phyloP scores from a whole-genome alignment of 2,329 filamentous ascomycete genomes.

The Venturia nashicola region DNA sequence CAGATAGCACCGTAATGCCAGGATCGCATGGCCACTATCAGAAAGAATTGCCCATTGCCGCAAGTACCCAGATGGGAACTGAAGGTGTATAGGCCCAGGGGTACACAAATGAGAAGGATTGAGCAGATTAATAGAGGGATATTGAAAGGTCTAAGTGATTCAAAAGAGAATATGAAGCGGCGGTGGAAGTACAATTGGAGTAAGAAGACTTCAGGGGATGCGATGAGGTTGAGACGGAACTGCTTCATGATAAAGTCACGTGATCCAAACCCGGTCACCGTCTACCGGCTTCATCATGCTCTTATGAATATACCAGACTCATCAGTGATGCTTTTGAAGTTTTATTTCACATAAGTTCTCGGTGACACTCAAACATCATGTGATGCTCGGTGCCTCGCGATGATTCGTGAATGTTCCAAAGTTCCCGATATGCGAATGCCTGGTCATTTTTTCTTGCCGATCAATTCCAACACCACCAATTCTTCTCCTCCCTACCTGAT shows the following conservation, averaged over 20 bases:
- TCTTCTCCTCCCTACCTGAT: background rate
- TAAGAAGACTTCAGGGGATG: background rate
- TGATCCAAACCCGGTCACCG: no score
- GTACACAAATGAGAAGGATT: background rate
- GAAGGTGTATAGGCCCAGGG: background rate
- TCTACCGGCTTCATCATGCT: no score
- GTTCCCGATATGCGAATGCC: background rate
- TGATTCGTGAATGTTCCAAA: conserved; percentile 1
- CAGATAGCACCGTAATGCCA: background rate
- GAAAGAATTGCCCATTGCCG: background rate
- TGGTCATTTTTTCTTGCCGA: background rate
- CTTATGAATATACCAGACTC: no score
- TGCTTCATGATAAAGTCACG: no score
- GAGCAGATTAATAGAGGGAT: background rate
- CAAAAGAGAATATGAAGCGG: background rate
- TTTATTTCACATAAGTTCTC: no score
- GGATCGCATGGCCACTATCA: background rate
- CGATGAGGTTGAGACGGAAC: background rate
- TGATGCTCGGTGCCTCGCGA: background rate
- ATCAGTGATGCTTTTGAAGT: no score
- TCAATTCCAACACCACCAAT: background rate
- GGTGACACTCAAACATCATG: no score
- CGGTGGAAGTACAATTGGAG: background rate
- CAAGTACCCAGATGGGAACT: background rate
- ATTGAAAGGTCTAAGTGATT: background rate